These are phyloP conservation scores for Cichorium intybus DNA, from an alignment of 140 eudicot genomes.

Conservation along the genomic window DNA sequence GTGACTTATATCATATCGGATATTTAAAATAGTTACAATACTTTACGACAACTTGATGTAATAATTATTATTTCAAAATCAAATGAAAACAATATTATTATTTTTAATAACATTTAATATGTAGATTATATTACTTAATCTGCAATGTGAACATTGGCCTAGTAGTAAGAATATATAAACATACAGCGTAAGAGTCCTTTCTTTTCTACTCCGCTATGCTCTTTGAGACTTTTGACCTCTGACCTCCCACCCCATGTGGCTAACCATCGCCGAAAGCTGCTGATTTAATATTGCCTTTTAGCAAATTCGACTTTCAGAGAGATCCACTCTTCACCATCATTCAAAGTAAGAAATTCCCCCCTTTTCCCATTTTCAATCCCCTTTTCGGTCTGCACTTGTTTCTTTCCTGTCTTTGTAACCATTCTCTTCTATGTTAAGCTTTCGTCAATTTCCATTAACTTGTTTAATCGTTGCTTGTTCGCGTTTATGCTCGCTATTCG, in stretches of 20 bases:
- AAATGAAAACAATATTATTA: too few relatives aligned
- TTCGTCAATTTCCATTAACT: not conserved
- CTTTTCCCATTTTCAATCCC: not conserved
- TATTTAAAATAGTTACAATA: too few relatives aligned
- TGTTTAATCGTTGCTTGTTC: slow-evolving; percentile 14
- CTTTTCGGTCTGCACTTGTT: not conserved
- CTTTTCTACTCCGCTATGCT: too few relatives aligned
- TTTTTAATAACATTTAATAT: too few relatives aligned
- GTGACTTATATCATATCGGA: too few relatives aligned
- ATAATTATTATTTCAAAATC: too few relatives aligned
- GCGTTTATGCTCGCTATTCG: not conserved
- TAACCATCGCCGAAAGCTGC: slow-evolving; percentile 19
- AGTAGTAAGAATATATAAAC: too few relatives aligned
- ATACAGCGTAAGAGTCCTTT: too few relatives aligned
- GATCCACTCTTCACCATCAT: slow-evolving; percentile 10
- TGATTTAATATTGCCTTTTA: slow-evolving; percentile 14
- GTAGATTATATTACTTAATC: too few relatives aligned
- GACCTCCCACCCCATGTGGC: slow-evolving; percentile 17
- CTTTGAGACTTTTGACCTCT: not conserved
- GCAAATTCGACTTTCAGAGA: slow-evolving; percentile 10
- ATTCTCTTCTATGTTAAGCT: not conserved
- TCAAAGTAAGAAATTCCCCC: slow-evolving; percentile 11
- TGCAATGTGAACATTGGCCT: too few relatives aligned
- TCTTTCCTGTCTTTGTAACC: not conserved
- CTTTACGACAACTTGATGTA: too few relatives aligned